Percentiles rank a stretch among this genome's conserved stretches.
Conservation (phyloP, 2,329 filamentous ascomycete genomes). For the Talaromyces verruculosus region DNA sequence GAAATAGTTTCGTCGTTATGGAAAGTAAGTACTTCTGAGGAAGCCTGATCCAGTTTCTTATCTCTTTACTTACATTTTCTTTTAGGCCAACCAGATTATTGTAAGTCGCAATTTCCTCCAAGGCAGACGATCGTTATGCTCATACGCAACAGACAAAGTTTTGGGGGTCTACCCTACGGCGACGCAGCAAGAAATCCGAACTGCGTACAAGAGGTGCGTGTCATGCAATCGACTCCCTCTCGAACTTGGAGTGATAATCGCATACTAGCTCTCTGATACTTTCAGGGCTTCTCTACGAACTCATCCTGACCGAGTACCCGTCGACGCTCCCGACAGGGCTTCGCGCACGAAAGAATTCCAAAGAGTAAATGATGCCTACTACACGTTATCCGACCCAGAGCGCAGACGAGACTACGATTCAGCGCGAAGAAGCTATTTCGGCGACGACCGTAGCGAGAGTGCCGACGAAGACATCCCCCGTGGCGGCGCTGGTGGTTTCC, state of each 20-base stretch:
- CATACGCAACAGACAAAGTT: slow-evolving; percentile 60
- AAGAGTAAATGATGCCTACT: slow-evolving; percentile 90
- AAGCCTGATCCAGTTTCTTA: background rate
- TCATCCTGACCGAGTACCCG: slow-evolving; percentile 85
- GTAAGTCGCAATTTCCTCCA: slow-evolving; percentile 31
- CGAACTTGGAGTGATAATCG: too few species aligned
- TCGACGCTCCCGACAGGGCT: slow-evolving; percentile 77
- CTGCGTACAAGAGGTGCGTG: slow-evolving; percentile 85
- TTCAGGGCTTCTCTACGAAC: slow-evolving; percentile 82
- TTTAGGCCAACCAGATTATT: slow-evolving; percentile 41
- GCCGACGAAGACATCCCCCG: slow-evolving; percentile 53
- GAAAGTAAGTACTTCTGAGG: slow-evolving; percentile 10
- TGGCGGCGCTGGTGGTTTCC: slow-evolving; percentile 57
- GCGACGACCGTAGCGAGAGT: slow-evolving; percentile 44
- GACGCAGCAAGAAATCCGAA: slow-evolving; percentile 78
- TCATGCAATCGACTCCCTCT: background rate
- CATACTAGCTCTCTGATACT: background rate
- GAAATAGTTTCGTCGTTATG: background rate
- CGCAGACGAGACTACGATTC: slow-evolving; percentile 83
- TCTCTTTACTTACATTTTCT: background rate
- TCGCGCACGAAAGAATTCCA: slow-evolving; percentile 85
- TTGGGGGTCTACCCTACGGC: slow-evolving; percentile 73
- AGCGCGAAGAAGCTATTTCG: slow-evolving; percentile 60
- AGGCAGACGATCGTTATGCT: slow-evolving; percentile 11
- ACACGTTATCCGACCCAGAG: slow-evolving; percentile 75